Conservation (phyloP, 345 rosid species). For the Brassica nigra region DNA sequence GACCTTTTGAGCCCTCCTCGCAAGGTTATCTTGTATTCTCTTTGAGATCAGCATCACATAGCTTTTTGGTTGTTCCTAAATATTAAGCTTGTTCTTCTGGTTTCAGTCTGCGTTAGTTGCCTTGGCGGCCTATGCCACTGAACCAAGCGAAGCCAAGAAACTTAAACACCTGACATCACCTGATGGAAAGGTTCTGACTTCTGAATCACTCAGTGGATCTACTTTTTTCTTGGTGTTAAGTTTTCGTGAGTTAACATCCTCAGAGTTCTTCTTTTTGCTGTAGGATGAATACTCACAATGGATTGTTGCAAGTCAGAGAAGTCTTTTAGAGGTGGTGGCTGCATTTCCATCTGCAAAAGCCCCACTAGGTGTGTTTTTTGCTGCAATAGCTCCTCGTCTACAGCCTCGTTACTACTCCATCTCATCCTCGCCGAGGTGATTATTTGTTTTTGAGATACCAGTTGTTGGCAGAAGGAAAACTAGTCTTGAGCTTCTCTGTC, state of each 20-base stretch:
- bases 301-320: constrained; percentile 85
- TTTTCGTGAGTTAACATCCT: too few relatives aligned
- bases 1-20: constrained; percentile 83
- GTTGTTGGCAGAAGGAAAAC: background rate
- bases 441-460: background rate
- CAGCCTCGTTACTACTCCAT: constrained; percentile 95
- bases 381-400: constrained; percentile 82
- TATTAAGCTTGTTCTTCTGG: constrained; percentile 7
- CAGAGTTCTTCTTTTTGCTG: background rate
- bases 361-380: constrained; percentile 94
- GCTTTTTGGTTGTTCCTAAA: background rate
- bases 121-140: constrained; percentile 88
- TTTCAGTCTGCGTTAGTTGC: constrained; percentile 85
- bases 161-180: constrained; percentile 65
- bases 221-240: too few relatives aligned
- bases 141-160: constrained; percentile 71
- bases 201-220: too few relatives aligned
- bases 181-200: constrained; percentile 73
- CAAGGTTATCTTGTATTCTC: constrained; percentile 52
- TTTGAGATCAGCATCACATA: background rate
- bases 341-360: constrained; percentile 89
- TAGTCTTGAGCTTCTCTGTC: background rate
- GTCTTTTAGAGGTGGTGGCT: constrained; percentile 93
- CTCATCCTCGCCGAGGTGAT: constrained; percentile 90
- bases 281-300: constrained; percentile 94